A percentile compares a stretch with the other conserved stretches of the same genome.
phyloP scores from a whole-genome alignment of 352 stramenopile species.

The Synura sp. region DNA sequence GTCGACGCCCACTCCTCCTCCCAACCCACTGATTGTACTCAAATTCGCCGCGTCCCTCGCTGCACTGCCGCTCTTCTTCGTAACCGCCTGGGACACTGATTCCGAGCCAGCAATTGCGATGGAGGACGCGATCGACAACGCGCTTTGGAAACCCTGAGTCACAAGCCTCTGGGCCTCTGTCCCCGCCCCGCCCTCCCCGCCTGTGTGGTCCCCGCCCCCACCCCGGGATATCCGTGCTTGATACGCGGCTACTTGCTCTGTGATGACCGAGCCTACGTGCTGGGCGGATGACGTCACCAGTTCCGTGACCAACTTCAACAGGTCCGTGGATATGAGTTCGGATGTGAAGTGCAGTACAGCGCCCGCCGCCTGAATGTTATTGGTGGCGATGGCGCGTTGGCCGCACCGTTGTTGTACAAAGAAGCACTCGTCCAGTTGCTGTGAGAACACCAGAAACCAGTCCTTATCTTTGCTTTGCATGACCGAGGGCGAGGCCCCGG shows the following conservation, averaged over 20 bases:
- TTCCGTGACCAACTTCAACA: neutral
- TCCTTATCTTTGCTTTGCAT: too few species aligned
- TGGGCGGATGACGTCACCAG: neutral
- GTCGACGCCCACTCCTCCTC: neutral
- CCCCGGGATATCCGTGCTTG: neutral
- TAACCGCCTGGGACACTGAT: too few species aligned
- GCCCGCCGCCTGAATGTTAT: conserved; percentile 7
- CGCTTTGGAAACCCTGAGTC: neutral
- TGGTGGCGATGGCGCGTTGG: conserved; percentile 2
- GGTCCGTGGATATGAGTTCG: neutral
- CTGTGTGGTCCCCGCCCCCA: neutral
- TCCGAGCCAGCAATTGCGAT: too few species aligned
- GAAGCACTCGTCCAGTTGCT: conserved; percentile 14
- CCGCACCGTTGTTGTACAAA: conserved; percentile 30
- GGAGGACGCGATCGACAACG: neutral
- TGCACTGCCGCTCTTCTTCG: neutral
- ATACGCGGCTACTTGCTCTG: neutral
- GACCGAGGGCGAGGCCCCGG: too few species aligned
- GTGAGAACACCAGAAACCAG: too few species aligned
- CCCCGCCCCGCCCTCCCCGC: neutral
- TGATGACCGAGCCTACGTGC: too few species aligned
- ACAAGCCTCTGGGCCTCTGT: neutral
- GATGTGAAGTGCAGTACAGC: conserved; percentile 9
- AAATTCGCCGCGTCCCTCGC: neutral
- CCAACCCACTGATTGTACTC: neutral